Evolutionary conservation across 257 asterid species (phyloP).

Genomic region (Cordia subcordata): DNA sequence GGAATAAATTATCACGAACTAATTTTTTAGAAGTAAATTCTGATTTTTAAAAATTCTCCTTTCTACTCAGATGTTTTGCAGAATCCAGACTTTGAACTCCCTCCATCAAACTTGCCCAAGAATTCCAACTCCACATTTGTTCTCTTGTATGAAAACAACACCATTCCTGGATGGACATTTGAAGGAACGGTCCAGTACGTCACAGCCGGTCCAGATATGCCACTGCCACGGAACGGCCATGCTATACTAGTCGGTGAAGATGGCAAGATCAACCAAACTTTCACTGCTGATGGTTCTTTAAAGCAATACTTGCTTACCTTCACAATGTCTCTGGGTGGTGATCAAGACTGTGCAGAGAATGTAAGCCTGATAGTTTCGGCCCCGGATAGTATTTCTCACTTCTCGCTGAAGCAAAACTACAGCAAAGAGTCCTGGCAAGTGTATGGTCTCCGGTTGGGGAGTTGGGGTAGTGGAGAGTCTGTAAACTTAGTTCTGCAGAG

Average conservation of each 20-base stretch:
- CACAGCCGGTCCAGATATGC: constrained; percentile 19
- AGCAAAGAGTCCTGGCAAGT: constrained; percentile 42
- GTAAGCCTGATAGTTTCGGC: constrained; percentile 57
- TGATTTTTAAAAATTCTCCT: not conserved
- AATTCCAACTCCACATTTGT: constrained; percentile 25
- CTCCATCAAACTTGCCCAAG: constrained; percentile 44
- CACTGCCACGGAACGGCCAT: constrained; percentile 33
- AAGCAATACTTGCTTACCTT: constrained; percentile 44
- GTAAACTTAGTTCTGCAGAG: constrained; percentile 47
- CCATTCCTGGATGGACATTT: constrained; percentile 54
- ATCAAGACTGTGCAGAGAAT: constrained; percentile 34
- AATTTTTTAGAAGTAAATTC: not conserved
- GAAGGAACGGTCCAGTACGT: constrained; percentile 40
- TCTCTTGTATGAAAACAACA: constrained; percentile 34
- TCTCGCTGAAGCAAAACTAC: constrained; percentile 25
- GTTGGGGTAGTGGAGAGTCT: constrained; percentile 45
- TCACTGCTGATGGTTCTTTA: constrained; percentile 30
- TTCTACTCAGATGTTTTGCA: constrained; percentile 33
- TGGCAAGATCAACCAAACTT: constrained; percentile 53
- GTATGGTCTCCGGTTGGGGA: constrained; percentile 46
- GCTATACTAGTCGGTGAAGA: constrained; percentile 45
- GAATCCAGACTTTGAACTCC: constrained; percentile 53
- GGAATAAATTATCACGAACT: too few species aligned
- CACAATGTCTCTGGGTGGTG: constrained; percentile 29
- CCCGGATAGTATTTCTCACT: constrained; percentile 44